Base-by-base conservation (phyloP, 805 yeast species). In the Schizosaccharomyces cryophilus region DNA sequence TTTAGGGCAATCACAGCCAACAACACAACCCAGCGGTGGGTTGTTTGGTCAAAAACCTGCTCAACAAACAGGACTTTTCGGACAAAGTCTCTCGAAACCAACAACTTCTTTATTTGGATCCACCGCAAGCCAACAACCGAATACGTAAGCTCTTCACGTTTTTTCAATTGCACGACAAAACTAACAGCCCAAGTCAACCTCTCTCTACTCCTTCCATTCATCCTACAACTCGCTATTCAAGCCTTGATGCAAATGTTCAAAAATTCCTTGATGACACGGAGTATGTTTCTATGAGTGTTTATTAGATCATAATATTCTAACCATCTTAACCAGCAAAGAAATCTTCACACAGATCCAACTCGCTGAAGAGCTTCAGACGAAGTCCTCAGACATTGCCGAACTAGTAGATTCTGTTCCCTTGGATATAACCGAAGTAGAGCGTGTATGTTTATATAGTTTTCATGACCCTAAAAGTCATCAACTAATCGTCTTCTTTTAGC, bases 161-260 rank as follows among this genome's bases (percentile, higher is more conserved):
- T 51, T 21, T 29, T 51, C 9, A 24, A 1, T 11, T 1, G 2
- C 6, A 51, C 38, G 3, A 21, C 6, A 51, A 11, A 51, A 5
- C 56, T 19, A 24, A 19, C 51, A 45, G 17, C 9, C 17, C 6
- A 26, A 56, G 40, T 4, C 42, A 26, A 51, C 7, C 29, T n/a
- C 59, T 24, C 21, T 67, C 9, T 45, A 72, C 80, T 62, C 77
- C 81, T 2, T 17, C 56, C 7, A 51, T 51, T 51, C 30, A 51
- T 9, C 77, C 82, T 1, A 75, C 78, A 72, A 77, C 82, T 0
- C 67, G 83, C 30, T 80, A 79, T 4, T 76, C 80, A 3, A 83
- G 79, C 65, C 74, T 80, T 47, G 79, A 82, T 1, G 79, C 76
- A 21, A 69, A 70, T n/a, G 70, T 75, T 60, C 81, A 79, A 64